phyloP scores from a whole-genome alignment of 768 basidiomycete species.

The Pilatotrama ljubarskyi region DNA sequence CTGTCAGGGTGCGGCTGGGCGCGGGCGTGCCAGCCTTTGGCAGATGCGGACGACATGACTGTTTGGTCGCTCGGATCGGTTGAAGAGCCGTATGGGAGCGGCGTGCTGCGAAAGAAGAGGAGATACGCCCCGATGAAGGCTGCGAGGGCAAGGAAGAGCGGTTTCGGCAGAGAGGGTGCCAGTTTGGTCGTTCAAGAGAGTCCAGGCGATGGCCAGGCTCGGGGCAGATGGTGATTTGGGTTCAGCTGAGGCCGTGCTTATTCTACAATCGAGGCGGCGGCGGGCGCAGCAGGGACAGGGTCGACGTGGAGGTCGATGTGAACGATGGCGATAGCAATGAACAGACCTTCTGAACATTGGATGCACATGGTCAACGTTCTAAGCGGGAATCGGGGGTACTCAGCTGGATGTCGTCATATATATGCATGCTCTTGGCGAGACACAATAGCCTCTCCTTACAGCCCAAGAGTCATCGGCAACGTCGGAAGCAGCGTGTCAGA shows the following conservation, averaged over 20 bases:
- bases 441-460: not conserved
- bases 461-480: no score
- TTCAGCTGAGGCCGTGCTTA: not conserved
- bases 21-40: conserved; percentile 23
- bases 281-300: no score
- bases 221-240: not conserved
- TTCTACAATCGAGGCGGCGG: no score
- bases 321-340: not conserved
- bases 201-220: not conserved
- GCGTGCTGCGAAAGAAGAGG: conserved; percentile 11
- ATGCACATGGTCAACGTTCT: conserved; percentile 1
- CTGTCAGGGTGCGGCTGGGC: conserved; percentile 15
- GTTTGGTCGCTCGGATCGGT: not conserved
- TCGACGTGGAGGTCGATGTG: not conserved
- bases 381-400: not conserved
- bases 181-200: not conserved
- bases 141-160: conserved; percentile 11
- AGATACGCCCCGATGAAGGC: conserved; percentile 12
- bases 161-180: conserved; percentile 4
- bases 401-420: not conserved
- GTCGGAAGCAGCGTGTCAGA: no score
- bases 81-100: not conserved
- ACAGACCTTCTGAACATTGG: no score
- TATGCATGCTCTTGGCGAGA: not conserved
- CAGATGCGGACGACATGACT: conserved; percentile 10